Evolutionary conservation across 805 yeast genomes (phyloP).

Genomic region (Hermanozyma aechmeae): DNA sequence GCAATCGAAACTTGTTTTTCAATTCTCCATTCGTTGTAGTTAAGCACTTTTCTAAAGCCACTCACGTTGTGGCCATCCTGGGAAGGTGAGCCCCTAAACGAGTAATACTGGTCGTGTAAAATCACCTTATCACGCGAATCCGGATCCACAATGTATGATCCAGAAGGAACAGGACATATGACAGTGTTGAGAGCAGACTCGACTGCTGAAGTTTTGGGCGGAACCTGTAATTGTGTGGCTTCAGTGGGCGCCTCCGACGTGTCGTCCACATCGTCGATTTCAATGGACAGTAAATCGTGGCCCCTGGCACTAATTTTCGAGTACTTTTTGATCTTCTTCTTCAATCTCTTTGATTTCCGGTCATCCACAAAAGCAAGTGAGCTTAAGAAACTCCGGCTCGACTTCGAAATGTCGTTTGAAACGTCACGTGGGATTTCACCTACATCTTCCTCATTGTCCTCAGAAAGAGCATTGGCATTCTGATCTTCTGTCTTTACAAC

Average conservation of each 20-base stretch:
- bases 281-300: too few species aligned
- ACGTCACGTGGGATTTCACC: too few species aligned
- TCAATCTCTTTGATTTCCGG: too few species aligned
- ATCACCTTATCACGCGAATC: constrained; percentile 24
- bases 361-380: too few species aligned
- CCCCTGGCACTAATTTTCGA: too few species aligned
- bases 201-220: constrained; percentile 34
- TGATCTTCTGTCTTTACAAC: too few species aligned
- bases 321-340: too few species aligned
- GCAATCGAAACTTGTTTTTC: constrained; percentile 34
- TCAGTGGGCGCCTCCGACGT: background rate
- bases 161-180: constrained; percentile 31
- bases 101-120: constrained; percentile 34
- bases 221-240: constrained; percentile 24
- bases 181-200: constrained; percentile 33
- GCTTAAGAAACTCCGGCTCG: too few species aligned
- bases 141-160: constrained; percentile 23
- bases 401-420: too few species aligned
- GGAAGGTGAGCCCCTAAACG: too few species aligned
- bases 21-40: constrained; percentile 24
- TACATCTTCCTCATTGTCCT: constrained; percentile 5
- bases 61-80: too few species aligned
- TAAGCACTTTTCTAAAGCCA: constrained; percentile 9
- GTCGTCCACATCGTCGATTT: constrained; percentile 1
- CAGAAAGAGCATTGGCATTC: too few species aligned